Conservation (phyloP, 129 eudicot genomes). For the Glebionis coronaria region DNA sequence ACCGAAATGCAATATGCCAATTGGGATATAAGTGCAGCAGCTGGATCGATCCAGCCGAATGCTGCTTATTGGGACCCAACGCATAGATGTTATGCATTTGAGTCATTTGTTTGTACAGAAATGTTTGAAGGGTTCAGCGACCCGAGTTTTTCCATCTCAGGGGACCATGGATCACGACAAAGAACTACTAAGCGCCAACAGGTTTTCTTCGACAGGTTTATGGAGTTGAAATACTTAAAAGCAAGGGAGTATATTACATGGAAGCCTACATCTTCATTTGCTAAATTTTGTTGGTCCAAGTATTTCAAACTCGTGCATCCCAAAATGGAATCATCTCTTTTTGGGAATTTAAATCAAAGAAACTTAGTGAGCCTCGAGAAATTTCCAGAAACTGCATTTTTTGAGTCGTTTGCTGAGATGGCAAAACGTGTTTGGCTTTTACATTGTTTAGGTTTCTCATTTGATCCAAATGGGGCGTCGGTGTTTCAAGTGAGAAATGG, state of each 20-base stretch:
- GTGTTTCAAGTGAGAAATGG: slow-evolving; percentile 61
- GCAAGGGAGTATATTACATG: slow-evolving; percentile 55
- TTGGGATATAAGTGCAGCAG: slow-evolving; percentile 81
- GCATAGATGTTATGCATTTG: slow-evolving; percentile 64
- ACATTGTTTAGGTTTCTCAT: slow-evolving; percentile 69
- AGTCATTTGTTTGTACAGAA: slow-evolving; percentile 67
- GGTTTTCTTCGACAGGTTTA: slow-evolving; percentile 55
- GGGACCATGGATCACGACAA: slow-evolving; percentile 18
- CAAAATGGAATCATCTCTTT: slow-evolving; percentile 80
- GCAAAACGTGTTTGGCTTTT: slow-evolving; percentile 77
- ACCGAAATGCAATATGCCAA: slow-evolving; percentile 72
- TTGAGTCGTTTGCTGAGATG: slow-evolving; percentile 56
- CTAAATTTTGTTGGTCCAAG: slow-evolving; percentile 56
- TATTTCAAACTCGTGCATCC: slow-evolving; percentile 74
- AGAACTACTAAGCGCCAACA: slow-evolving; percentile 15
- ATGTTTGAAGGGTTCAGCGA: slow-evolving; percentile 64
- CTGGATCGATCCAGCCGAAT: slow-evolving; percentile 53
- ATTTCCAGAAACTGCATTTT: slow-evolving; percentile 63
- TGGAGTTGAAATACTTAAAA: slow-evolving; percentile 50
- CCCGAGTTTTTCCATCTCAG: slow-evolving; percentile 45
- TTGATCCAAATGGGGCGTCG: slow-evolving; percentile 45
- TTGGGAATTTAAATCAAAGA: slow-evolving; percentile 62
- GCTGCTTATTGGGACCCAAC: slow-evolving; percentile 43
- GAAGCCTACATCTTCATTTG: slow-evolving; percentile 78
- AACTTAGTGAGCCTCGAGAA: slow-evolving; percentile 39